phyloP scores from a whole-genome alignment of 2,329 filamentous ascomycete species.

The Hysterium pulicare region DNA sequence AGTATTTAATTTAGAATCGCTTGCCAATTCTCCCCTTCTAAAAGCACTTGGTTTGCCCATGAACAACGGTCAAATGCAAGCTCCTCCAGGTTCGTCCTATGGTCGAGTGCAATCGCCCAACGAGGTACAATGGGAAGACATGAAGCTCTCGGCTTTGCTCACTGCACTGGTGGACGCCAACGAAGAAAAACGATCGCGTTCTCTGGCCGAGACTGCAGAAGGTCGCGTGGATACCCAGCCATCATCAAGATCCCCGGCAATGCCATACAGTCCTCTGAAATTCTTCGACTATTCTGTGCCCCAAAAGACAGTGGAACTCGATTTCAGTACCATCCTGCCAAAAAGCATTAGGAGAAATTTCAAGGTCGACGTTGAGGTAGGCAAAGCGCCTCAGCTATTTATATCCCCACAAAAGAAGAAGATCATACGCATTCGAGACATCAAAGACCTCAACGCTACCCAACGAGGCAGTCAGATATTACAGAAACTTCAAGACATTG shows the following conservation, averaged over 20 bases:
- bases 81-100: slow-evolving; percentile 13
- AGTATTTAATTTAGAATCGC: neutral
- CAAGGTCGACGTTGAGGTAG: slow-evolving; percentile 17
- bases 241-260: neutral
- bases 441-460: slow-evolving; percentile 70
- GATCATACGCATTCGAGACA: slow-evolving; percentile 77
- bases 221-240: slow-evolving; percentile 1
- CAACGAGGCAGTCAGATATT: slow-evolving; percentile 68
- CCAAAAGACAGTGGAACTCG: slow-evolving; percentile 16
- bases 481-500: slow-evolving; percentile 63
- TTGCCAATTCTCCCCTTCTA: slow-evolving; percentile 7
- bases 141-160: slow-evolving; percentile 33
- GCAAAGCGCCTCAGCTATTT: slow-evolving; percentile 13
- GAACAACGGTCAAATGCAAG: slow-evolving; percentile 8
- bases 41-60: slow-evolving; percentile 18
- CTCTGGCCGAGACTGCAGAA: neutral
- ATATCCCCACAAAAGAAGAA: slow-evolving; percentile 46
- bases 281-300: slow-evolving; percentile 32
- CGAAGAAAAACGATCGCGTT: slow-evolving; percentile 26
- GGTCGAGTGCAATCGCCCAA: slow-evolving; percentile 20
- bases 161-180: slow-evolving; percentile 31
- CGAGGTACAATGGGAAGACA: slow-evolving; percentile 34
- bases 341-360: slow-evolving; percentile 12
- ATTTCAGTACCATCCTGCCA: slow-evolving; percentile 25
- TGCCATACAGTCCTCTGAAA: slow-evolving; percentile 9